Percentiles rank a stretch among this genome's conserved stretches.
phyloP scores from a whole-genome alignment of 2,329 filamentous ascomycete genomes.

The Eurotiales sp. region DNA sequence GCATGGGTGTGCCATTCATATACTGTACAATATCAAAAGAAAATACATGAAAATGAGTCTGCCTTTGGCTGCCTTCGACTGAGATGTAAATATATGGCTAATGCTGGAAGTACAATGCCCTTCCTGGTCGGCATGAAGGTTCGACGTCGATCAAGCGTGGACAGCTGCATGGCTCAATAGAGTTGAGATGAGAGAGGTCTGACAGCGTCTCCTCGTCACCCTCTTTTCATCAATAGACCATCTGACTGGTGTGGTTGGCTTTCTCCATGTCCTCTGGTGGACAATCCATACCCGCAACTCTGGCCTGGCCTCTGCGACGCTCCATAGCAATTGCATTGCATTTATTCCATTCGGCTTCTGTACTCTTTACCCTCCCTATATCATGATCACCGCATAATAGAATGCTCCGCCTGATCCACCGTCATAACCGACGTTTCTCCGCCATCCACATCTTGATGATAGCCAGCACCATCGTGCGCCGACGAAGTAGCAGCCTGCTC shows the following conservation, averaged over 20 bases:
- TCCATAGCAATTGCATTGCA: not conserved
- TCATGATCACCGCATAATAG: slow-evolving; percentile 1
- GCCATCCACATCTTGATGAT: not conserved
- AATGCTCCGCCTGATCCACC: slow-evolving; percentile 4
- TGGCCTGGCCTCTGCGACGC: too few species aligned
- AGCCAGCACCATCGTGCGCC: slow-evolving; percentile 1
- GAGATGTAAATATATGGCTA: too few species aligned
- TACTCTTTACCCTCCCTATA: not conserved
- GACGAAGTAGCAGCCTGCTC: slow-evolving; percentile 16
- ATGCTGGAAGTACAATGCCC: too few species aligned
- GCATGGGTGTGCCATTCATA: not conserved
- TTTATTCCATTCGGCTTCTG: not conserved
- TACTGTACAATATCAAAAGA: not conserved
- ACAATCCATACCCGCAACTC: too few species aligned
- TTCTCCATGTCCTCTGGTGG: too few species aligned
- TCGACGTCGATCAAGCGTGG: too few species aligned
- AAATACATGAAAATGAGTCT: not conserved
- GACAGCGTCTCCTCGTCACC: too few species aligned
- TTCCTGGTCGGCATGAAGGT: too few species aligned
- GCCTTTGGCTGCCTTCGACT: not conserved
- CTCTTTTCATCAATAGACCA: too few species aligned
- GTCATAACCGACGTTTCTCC: slow-evolving; percentile 8
- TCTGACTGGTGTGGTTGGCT: too few species aligned
- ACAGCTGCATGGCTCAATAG: too few species aligned
- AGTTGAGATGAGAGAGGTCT: too few species aligned